These are phyloP conservation scores for Corchorus olitorius DNA, from an alignment of 345 rosid genomes.

Conservation along the genomic window DNA sequence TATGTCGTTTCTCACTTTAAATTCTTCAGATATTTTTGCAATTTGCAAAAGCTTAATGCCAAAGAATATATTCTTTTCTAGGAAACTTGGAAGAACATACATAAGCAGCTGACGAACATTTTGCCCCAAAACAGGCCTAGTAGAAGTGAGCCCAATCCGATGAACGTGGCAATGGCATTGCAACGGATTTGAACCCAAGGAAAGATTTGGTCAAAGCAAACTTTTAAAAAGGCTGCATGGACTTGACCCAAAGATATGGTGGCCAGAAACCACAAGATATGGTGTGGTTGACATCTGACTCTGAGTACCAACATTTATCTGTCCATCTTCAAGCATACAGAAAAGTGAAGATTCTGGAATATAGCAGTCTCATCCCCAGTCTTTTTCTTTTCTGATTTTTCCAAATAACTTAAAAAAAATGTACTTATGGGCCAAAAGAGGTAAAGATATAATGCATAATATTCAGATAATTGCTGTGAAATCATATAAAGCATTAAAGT, in stretches of 20 bases:
- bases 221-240: not conserved
- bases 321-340: not conserved
- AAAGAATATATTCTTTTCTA: not conserved
- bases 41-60: not conserved
- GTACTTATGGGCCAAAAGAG: not conserved
- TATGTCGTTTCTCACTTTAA: not conserved
- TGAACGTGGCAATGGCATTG: no score
- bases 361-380: not conserved
- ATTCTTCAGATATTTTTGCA: not conserved
- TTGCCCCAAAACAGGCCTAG: not conserved
- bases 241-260: not conserved
- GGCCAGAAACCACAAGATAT: not conserved
- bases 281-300: no score
- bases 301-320: not conserved
- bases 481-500: not conserved
- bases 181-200: no score
- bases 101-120: not conserved
- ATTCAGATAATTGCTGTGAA: not conserved
- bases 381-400: no score
- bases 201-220: not conserved
- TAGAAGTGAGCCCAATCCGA: not conserved
- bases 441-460: not conserved
- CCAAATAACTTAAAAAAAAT: not conserved
- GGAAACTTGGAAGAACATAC: not conserved
- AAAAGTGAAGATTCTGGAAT: not conserved